These are phyloP conservation scores for Aspergillus glaucus DNA, from an alignment of 2,329 filamentous ascomycete species.

Conservation along the genomic window DNA sequence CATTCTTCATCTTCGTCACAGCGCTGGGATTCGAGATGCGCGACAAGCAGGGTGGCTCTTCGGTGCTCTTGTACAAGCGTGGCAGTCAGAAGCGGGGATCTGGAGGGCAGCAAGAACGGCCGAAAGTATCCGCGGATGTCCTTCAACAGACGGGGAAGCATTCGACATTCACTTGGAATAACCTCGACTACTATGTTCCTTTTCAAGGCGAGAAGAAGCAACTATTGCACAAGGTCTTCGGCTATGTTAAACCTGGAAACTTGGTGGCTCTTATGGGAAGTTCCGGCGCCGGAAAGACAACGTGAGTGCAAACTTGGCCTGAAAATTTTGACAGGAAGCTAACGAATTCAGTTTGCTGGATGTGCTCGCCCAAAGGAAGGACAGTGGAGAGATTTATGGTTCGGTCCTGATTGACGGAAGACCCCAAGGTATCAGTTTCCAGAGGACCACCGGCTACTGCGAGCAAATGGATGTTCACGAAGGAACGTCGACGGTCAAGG, in stretches of 20 bases:
- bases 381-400: slow-evolving; percentile 37
- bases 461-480: slow-evolving; percentile 63
- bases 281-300: slow-evolving; percentile 60
- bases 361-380: slow-evolving; percentile 38
- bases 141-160: slow-evolving; percentile 54
- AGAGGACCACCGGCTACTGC: slow-evolving; percentile 46
- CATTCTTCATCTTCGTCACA: slow-evolving; percentile 68
- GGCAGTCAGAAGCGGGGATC: slow-evolving; percentile 17
- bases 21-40: slow-evolving; percentile 65
- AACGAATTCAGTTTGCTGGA: slow-evolving; percentile 33
- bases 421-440: slow-evolving; percentile 41
- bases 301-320: slow-evolving; percentile 14
- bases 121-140: slow-evolving; percentile 1
- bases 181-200: slow-evolving; percentile 63
- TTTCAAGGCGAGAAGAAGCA: slow-evolving; percentile 40
- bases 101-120: background rate
- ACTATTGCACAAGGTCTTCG: slow-evolving; percentile 56
- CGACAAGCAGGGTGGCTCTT: slow-evolving; percentile 25
- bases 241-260: slow-evolving; percentile 67
- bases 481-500: slow-evolving; percentile 56
- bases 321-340: background rate
- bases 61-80: slow-evolving; percentile 28
- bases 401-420: slow-evolving; percentile 39
- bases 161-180: slow-evolving; percentile 72
- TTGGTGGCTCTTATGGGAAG: slow-evolving; percentile 76